Base-by-base conservation (phyloP, 2,329 filamentous ascomycete genomes). In the Nothophaeocryptopus gaeumannii region DNA sequence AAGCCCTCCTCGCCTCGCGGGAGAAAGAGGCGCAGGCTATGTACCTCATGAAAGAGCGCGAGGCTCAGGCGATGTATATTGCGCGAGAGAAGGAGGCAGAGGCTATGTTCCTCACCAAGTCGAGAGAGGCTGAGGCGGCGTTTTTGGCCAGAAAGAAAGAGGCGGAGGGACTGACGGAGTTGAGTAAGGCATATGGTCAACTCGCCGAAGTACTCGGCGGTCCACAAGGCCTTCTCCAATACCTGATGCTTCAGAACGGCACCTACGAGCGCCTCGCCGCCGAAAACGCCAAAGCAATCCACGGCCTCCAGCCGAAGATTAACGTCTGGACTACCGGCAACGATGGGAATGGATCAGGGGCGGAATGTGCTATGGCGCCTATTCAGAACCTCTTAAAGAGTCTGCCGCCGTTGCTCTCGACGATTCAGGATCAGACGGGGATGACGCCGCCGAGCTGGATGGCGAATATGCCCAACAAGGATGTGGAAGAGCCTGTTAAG, bases 341-440 rank as follows among this genome's bases (percentile, higher is more conserved):
- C 20, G 68, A 72, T 41, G 72, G 78, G 43, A 65, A 63, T 36
- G 75, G 66, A 12, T 72, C 70, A 9, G 73, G 70, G n/a, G 72
- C 79, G 47, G 84, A 88, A 51, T 69, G 35, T 20, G 37, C 77
- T 8, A 73, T 78, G 16, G 80, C 79, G 2, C 61, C 61, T 0
- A 62, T 63, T 36, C 78, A 88, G 58, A 91, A 92, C 60, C 78
- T 95, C 33, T 91, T 93, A 73, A 89, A 93, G 75, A 86, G 84
- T 67, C 74, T 95, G 54, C 89, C 89, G 32, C 89, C 89, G 5
- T 76, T 95, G 14, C 84, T 95, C 73, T 83, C 80, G 8, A 95
- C 89, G 0, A 92, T 95, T 63, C 85, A 93, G 60, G 89, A 95
- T 53, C 89, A 95, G 75, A 95, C 89, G 0, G 89, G 89, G 0